Conservation (phyloP, 768 basidiomycete species). For the Termitomyces bulborhizus region DNA sequence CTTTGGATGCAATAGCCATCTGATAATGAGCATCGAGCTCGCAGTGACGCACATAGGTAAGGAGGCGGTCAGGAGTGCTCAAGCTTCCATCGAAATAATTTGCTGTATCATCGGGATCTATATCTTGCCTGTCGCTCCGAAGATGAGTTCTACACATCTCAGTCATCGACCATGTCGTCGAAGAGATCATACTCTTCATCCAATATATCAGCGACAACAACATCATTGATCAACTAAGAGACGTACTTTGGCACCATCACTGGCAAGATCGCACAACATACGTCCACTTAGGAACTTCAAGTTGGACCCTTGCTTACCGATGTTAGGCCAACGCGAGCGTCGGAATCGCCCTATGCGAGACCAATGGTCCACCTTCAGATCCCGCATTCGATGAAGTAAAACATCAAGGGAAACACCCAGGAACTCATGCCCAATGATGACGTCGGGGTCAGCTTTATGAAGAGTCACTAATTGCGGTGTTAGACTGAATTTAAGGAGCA, state of each 20-base stretch:
- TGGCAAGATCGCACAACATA: conserved; percentile 86
- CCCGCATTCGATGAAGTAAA: conserved; percentile 83
- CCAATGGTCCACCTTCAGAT: conserved; percentile 90
- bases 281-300: conserved; percentile 79
- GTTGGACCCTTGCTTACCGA: conserved; percentile 81
- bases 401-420: conserved; percentile 86
- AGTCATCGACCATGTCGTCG: conserved; percentile 96
- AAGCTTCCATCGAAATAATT: conserved; percentile 83
- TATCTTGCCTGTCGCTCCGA: conserved; percentile 82
- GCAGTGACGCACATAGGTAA: conserved; percentile 89
- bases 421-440: conserved; percentile 94
- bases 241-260: conserved; percentile 87
- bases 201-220: not conserved
- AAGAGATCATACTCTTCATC: conserved; percentile 86
- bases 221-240: not conserved
- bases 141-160: conserved; percentile 96
- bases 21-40: conserved; percentile 95
- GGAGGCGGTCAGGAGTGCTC: conserved; percentile 65
- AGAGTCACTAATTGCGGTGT: conserved; percentile 47
- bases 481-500: not conserved
- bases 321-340: conserved; percentile 73
- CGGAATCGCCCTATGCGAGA: conserved; percentile 90
- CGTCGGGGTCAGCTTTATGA: conserved; percentile 86
- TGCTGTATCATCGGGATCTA: conserved; percentile 93
- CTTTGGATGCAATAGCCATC: conserved; percentile 93